These are phyloP conservation scores for Arthrobotrys pseudoclavata DNA, from an alignment of 2,329 filamentous ascomycete species.

Conservation along the genomic window DNA sequence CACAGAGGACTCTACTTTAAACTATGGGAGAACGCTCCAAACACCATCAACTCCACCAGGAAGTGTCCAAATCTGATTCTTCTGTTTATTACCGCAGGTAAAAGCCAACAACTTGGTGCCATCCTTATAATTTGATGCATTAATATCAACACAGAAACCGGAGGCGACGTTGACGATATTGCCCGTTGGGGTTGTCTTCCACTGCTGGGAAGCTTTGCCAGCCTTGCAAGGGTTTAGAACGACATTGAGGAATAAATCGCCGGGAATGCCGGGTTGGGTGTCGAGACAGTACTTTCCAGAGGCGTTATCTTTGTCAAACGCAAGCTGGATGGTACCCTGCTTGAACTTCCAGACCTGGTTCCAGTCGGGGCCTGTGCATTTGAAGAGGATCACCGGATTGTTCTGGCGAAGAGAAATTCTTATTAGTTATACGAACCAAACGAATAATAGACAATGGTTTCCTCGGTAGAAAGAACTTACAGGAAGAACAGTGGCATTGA, in stretches of 20 bases:
- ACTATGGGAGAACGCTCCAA: slow-evolving; percentile 22
- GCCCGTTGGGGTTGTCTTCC: slow-evolving; percentile 36
- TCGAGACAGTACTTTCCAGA: slow-evolving; percentile 52
- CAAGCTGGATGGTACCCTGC: slow-evolving; percentile 51
- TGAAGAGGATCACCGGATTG: slow-evolving; percentile 50
- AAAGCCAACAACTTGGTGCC: slow-evolving; percentile 50
- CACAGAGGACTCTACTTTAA: not conserved
- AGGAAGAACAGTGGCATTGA: slow-evolving; percentile 38
- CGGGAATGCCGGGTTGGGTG: slow-evolving; percentile 19
- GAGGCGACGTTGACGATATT: slow-evolving; percentile 44
- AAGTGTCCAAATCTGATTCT: slow-evolving; percentile 50
- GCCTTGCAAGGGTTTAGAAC: slow-evolving; percentile 47
- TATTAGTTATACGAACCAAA: not conserved
- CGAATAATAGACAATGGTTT: not conserved
- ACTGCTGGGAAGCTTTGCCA: slow-evolving; percentile 45
- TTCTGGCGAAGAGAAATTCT: slow-evolving; percentile 3
- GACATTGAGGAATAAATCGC: slow-evolving; percentile 23
- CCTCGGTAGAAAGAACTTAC: slow-evolving; percentile 20
- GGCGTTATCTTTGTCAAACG: slow-evolving; percentile 40
- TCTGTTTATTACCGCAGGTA: slow-evolving; percentile 46
- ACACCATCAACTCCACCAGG: slow-evolving; percentile 42
- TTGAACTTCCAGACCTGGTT: slow-evolving; percentile 60
- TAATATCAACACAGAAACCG: slow-evolving; percentile 52
- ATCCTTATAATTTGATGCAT: slow-evolving; percentile 55
- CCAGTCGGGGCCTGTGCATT: slow-evolving; percentile 48